Base-by-base conservation (phyloP, 2,329 filamentous ascomycete genomes). In the Xylaria sp. region DNA sequence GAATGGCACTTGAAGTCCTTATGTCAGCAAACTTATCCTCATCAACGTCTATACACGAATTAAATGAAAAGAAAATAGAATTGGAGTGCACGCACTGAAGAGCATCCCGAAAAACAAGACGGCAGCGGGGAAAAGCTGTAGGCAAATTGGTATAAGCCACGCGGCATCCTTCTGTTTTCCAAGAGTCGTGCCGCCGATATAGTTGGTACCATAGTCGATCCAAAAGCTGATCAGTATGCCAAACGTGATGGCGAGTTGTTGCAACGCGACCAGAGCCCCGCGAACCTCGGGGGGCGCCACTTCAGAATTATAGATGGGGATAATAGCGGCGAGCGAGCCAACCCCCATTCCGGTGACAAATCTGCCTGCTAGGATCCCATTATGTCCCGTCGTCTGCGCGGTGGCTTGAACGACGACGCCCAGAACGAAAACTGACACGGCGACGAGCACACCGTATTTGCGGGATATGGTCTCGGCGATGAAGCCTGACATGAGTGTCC, bases 271-370 rank as follows among this genome's bases (percentile, higher is more conserved):
- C 0, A 82, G 74, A 3, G 79, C 78, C 15, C 80, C 80, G 17
- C 74, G 69, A 7, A 75, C 73, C 49, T 75, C 79, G 57, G 79
- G 80, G 11, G 80, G 79, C 7, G 80, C 78, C 3, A 80, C 77
- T 66, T 82, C 80, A 1, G 79, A 80, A 61, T 80, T 81, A 66
- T 82, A 82, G 5, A 87, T 79, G 1, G 86, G 86, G 0, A 89
- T 84, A 49, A 90, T 89, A 80, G 89, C 89, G 1, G 86, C 87
- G 14, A 92, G 75, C 23, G 84, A 84, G 66, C 89, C 89, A 14
- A 92, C 88, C 11, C 88, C 89, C 78, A 92, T 86, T 74, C 88
- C 86, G 74, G 90, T 92, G 66, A 92, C 80, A 72, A 92, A 92
- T 14, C 90, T 83, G 3, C 90, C 90, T 35, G 82, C 90, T 0